A percentile compares a stretch with the other conserved stretches of the same genome.
Evolutionary conservation across 1,284 basidiomycete species (phyloP).

Genomic region (Fomitiporia mediterranea): DNA sequence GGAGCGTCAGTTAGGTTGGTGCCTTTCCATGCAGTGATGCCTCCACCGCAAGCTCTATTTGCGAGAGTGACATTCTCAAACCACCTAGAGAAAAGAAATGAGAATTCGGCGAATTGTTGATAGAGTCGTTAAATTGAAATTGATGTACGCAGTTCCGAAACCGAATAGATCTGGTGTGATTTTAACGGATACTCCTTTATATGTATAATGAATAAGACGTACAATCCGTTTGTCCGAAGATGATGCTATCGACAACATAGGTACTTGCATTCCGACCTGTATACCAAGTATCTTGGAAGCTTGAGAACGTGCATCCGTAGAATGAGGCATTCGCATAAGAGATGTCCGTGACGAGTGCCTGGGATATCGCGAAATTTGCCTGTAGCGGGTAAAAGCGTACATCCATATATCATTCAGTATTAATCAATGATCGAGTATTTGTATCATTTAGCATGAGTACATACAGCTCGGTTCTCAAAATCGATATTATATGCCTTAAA

Average conservation of each 20-base stretch:
- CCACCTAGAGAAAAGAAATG: slow-evolving; percentile 40
- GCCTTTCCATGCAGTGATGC: slow-evolving; percentile 58
- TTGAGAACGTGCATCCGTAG: slow-evolving; percentile 59
- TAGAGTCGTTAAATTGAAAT: background rate
- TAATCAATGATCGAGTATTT: too few species aligned
- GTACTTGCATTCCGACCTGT: slow-evolving; percentile 56
- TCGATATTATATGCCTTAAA: slow-evolving; percentile 67
- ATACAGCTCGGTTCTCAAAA: slow-evolving; percentile 60
- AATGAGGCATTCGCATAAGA: slow-evolving; percentile 63
- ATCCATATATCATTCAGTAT: background rate
- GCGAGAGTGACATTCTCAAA: slow-evolving; percentile 57
- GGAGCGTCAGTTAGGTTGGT: slow-evolving; percentile 49
- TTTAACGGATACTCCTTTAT: background rate
- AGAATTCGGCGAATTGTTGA: background rate
- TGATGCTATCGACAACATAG: slow-evolving; percentile 56
- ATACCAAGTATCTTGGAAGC: slow-evolving; percentile 67
- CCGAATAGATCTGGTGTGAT: slow-evolving; percentile 47
- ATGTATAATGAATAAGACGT: slow-evolving; percentile 23
- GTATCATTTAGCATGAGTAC: too few species aligned
- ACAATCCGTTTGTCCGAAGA: slow-evolving; percentile 65
- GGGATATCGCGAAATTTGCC: slow-evolving; percentile 55
- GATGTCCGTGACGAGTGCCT: slow-evolving; percentile 55
- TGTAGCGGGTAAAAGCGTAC: slow-evolving; percentile 23
- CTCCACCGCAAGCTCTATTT: slow-evolving; percentile 59
- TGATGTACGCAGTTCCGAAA: slow-evolving; percentile 48